These are phyloP conservation scores for Aspergillus pseudoviridinutans DNA, from an alignment of 2,329 filamentous ascomycete genomes.

Conservation along the genomic window DNA sequence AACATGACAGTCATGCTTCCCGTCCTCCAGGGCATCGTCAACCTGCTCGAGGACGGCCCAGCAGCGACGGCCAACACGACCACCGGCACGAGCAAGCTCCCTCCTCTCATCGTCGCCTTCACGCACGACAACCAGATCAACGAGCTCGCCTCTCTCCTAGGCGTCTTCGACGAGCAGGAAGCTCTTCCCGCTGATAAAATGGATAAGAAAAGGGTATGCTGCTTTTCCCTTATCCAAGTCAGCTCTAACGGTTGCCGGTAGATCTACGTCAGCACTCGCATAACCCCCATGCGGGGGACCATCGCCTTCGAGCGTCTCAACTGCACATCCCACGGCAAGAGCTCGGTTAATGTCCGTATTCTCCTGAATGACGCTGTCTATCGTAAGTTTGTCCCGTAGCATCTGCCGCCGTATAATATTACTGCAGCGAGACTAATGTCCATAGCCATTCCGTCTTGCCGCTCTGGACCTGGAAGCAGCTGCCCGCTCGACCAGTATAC, in stretches of 20 bases:
- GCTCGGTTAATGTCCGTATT: slow-evolving; percentile 50
- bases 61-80: slow-evolving; percentile 43
- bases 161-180: slow-evolving; percentile 57
- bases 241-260: slow-evolving; percentile 39
- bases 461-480: slow-evolving; percentile 52
- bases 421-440: background rate
- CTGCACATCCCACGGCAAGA: slow-evolving; percentile 35
- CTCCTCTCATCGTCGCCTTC: slow-evolving; percentile 59
- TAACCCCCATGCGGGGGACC: slow-evolving; percentile 62
- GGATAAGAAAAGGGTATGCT: slow-evolving; percentile 31
- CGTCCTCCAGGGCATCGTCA: slow-evolving; percentile 52
- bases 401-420: background rate
- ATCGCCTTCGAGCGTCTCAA: slow-evolving; percentile 61
- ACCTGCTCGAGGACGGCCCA: slow-evolving; percentile 50
- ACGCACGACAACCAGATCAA: slow-evolving; percentile 64
- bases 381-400: slow-evolving; percentile 20
- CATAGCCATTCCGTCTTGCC: slow-evolving; percentile 49
- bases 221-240: slow-evolving; percentile 45
- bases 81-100: slow-evolving; percentile 43
- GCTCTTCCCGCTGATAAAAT: slow-evolving; percentile 48
- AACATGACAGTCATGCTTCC: slow-evolving; percentile 48
- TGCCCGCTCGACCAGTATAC: slow-evolving; percentile 49
- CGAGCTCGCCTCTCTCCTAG: slow-evolving; percentile 56
- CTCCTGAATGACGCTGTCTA: slow-evolving; percentile 62
- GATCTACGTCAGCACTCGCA: slow-evolving; percentile 22